Evolutionary conservation across 768 basidiomycete genomes (phyloP), one percentile per base, ranked within the genome.

Genomic region (Suillus weaverae): DNA sequence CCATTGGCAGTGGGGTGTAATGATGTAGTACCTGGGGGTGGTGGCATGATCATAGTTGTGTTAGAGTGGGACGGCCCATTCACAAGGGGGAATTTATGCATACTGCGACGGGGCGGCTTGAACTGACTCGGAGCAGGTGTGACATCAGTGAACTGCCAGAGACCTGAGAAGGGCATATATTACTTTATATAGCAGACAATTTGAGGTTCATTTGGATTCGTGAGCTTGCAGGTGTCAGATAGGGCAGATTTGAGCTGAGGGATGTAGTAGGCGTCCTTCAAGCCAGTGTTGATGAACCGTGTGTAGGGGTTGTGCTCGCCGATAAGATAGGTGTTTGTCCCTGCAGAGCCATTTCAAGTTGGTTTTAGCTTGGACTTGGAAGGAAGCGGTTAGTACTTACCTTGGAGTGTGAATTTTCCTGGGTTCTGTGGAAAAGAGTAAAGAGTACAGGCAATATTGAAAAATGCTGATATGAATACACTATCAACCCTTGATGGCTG

Each of bases 291-390:
- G 66, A 97, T 74, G 57, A 97, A n/a, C n/a, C n/a, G 88, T 41
- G 88, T 85, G 75, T 87, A 94, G 8, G 92, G 92, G 64, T 87
- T 85, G 33, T 78, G 77, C 60, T 78, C 76, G 30, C 94, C 94
- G 53, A 96, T 70, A 66, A 97, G 80, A 72, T 97, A 97, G 2
- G 94, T 95, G 72, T 97, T 95, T 3, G 95, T 97, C 22, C 94
- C 92, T 92, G 62, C 8, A 18, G 7, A 6, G 4, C 22, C 5
- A 20, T 18, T 64, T 36, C 36, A 13, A 50, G 62, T 39, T 13
- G 53, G 61, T 39, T 10, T 5, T 62, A n/a, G 51, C 18, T 46
- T n/a, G 56, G 38, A 26, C 38, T 18, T 59, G 6, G 18, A 41
- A 41, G 18, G 26, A 16, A 44, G 2, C 50, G 30, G 62, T 61